Evolutionary conservation across 805 yeast genomes (phyloP).

Genomic region (Nakazawaea ishiwadae): DNA sequence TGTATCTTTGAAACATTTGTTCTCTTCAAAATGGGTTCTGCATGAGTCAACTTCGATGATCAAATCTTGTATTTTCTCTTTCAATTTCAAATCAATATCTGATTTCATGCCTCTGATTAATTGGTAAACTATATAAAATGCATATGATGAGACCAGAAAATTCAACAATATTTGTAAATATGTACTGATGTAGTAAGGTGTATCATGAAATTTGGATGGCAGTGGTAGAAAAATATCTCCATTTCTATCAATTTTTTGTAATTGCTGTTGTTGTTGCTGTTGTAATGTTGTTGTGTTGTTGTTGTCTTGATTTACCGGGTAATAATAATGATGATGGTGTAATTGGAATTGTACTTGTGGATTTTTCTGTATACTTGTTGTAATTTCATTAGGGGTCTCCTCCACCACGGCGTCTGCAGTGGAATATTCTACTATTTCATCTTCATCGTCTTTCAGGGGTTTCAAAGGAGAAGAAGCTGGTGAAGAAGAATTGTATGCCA

Average conservation of each 20-base stretch:
- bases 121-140: slow-evolving; percentile 36
- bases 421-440: slow-evolving; percentile 11
- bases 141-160: slow-evolving; percentile 38
- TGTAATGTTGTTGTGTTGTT: neutral
- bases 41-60: slow-evolving; percentile 52
- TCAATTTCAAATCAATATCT: slow-evolving; percentile 51
- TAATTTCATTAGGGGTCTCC: neutral
- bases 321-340: slow-evolving; percentile 45
- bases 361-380: neutral
- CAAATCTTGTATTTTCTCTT: slow-evolving; percentile 39
- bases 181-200: slow-evolving; percentile 55
- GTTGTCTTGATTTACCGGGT: slow-evolving; percentile 13
- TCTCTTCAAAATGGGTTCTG: slow-evolving; percentile 43
- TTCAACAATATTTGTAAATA: slow-evolving; percentile 57
- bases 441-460: slow-evolving; percentile 1
- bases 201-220: slow-evolving; percentile 51
- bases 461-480: slow-evolving; percentile 4
- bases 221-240: slow-evolving; percentile 35
- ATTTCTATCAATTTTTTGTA: neutral
- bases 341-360: slow-evolving; percentile 25
- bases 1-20: slow-evolving; percentile 51
- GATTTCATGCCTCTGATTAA: slow-evolving; percentile 43
- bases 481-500: slow-evolving; percentile 16
- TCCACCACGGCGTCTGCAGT: slow-evolving; percentile 4
- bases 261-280: neutral